These are phyloP conservation scores for Talaromyces marneffei DNA, from an alignment of 2,329 filamentous ascomycete genomes.

Conservation along the genomic window DNA sequence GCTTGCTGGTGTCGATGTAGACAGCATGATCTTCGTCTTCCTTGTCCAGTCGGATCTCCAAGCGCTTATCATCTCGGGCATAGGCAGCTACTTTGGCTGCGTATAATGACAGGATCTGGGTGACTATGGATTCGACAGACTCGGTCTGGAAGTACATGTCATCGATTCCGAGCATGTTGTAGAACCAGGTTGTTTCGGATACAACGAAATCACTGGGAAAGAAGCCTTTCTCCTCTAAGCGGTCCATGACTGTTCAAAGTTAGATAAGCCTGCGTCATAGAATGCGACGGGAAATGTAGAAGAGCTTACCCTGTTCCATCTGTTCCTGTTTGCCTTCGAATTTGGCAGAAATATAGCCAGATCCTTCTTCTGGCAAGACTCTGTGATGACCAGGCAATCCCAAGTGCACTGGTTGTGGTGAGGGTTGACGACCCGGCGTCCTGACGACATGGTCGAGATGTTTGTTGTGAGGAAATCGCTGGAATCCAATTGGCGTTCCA, in stretches of 20 bases:
- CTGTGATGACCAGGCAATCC: slow-evolving; percentile 62
- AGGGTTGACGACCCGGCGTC: slow-evolving; percentile 61
- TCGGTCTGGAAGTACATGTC: slow-evolving; percentile 98
- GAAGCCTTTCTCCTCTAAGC: slow-evolving; percentile 73
- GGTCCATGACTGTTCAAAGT: slow-evolving; percentile 62
- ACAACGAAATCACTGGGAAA: slow-evolving; percentile 79
- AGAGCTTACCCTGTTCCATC: slow-evolving; percentile 66
- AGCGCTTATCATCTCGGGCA: slow-evolving; percentile 83
- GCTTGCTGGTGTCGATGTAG: slow-evolving; percentile 95
- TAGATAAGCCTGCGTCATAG: not conserved
- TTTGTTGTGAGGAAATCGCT: slow-evolving; percentile 48
- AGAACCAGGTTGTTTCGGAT: slow-evolving; percentile 90
- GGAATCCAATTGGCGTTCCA: slow-evolving; percentile 39
- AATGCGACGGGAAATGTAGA: slow-evolving; percentile 9
- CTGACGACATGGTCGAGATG: slow-evolving; percentile 51
- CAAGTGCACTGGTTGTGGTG: slow-evolving; percentile 82
- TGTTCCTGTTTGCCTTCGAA: slow-evolving; percentile 91
- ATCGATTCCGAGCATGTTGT: slow-evolving; percentile 93
- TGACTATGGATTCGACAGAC: slow-evolving; percentile 76
- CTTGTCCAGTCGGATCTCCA: slow-evolving; percentile 94
- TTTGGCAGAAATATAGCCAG: slow-evolving; percentile 89
- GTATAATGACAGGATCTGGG: slow-evolving; percentile 92
- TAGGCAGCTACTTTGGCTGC: slow-evolving; percentile 94
- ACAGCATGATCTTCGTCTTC: slow-evolving; percentile 92
- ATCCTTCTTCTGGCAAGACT: slow-evolving; percentile 77